Evolutionary conservation across 2,329 filamentous ascomycete genomes (phyloP), one percentile per base, ranked within the genome.

Genomic region (Periconia digitata): DNA sequence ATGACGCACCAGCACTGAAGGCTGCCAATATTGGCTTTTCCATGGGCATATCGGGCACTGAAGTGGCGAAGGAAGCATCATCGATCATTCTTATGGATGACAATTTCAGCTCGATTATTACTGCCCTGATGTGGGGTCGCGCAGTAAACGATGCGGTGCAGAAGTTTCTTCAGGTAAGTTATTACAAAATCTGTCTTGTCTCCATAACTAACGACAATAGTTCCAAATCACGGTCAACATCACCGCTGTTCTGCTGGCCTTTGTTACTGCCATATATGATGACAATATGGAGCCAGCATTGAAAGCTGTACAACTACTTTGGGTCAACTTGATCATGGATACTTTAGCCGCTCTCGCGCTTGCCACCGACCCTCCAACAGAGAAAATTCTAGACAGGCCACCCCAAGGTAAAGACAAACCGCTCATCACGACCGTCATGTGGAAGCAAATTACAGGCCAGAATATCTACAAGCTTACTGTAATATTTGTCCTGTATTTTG

Each of bases 131-230:
- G 73, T 94, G 96, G 76, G 94, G 92, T 46, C 86, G 94, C 54
- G 90, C 91, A 52, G 96, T 97, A 73, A 96, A 95, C 80, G 96
- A 92, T 84, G 96, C 96, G 77, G 96, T 94, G 3, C 92, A 97
- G 71, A 94, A 97, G 72, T 97, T 97, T 74, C 96, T 97, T 72
- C 89, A 64, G 23, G 58, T 61, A 59, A 92, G 56, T n/a, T 20
- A 10, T 27, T 44, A 12, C 5, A n/a, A n/a, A 27, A 27, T 27
- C 24, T 27, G 13, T 27, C 6, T 27, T 6, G 24, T 27, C 24
- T 27, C 13, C 13, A 7, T 13, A 17, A 20, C 55, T 59, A 43
- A 60, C 44, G 6, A 2, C 2, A 8, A 5, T 32, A 62, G 44
- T 97, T 97, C 72, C 82, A 97, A 56, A 97, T 99, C 71, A 96